Evolutionary conservation across 2,329 filamentous ascomycete genomes (phyloP).

Genomic region (Aspergillus viridinutans): DNA sequence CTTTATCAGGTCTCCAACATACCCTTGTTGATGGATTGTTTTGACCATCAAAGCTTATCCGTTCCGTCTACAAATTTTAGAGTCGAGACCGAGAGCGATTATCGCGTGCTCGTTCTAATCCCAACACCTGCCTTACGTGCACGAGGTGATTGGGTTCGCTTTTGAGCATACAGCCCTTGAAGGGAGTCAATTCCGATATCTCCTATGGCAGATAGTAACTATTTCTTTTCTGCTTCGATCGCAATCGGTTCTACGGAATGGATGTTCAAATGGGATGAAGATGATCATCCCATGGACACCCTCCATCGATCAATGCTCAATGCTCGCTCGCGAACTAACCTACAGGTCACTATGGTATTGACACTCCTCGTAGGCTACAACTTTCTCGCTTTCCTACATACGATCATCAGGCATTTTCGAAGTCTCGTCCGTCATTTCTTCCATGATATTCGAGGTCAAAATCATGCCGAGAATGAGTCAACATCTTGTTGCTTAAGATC

Average conservation of each 20-base stretch:
- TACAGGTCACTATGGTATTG: not conserved
- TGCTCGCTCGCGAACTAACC: constrained; percentile 3
- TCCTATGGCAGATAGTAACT: not conserved
- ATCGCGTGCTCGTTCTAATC: constrained; percentile 41
- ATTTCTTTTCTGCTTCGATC: not conserved
- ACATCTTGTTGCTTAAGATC: constrained; percentile 22
- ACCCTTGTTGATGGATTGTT: constrained; percentile 40
- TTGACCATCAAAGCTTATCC: constrained; percentile 8
- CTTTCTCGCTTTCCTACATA: not conserved
- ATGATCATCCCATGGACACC: constrained; percentile 6
- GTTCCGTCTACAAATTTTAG: constrained; percentile 43
- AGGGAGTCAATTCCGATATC: not conserved
- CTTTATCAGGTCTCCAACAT: constrained; percentile 42
- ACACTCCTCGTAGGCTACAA: not conserved
- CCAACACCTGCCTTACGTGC: constrained; percentile 27
- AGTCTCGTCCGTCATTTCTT: constrained; percentile 40
- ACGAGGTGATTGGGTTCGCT: constrained; percentile 42
- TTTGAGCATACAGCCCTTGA: constrained; percentile 38
- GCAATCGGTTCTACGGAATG: not conserved
- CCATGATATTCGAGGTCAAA: constrained; percentile 45
- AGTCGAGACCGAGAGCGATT: constrained; percentile 39
- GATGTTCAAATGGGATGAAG: constrained; percentile 5
- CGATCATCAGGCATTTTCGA: constrained; percentile 38
- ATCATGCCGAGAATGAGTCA: constrained; percentile 38
- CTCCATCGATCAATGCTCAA: not conserved